Percentiles rank a stretch among this genome's conserved stretches.
phyloP scores from a whole-genome alignment of 306 rosid species.

The Medicago arabica region DNA sequence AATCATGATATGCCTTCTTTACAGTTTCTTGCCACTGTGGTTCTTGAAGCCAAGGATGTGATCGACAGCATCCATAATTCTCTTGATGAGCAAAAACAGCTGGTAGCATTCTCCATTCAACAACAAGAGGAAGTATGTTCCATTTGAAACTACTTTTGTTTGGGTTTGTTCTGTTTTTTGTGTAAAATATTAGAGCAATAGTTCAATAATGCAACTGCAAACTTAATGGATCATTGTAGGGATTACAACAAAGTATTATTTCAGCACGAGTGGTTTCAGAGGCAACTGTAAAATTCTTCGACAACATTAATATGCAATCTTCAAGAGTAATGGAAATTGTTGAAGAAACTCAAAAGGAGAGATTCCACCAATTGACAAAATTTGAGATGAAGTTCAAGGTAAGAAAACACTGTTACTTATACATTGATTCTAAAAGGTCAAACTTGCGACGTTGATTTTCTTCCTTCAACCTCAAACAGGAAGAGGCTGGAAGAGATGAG shows the following conservation, averaged over 20 bases:
- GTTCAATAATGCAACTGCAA: slow-evolving; percentile 37
- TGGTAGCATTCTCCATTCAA: slow-evolving; percentile 60
- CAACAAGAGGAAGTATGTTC: slow-evolving; percentile 76
- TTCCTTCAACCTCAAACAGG: slow-evolving; percentile 60
- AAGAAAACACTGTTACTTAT: not conserved
- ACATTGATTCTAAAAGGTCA: not conserved
- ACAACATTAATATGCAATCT: slow-evolving; percentile 64
- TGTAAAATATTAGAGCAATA: slow-evolving; percentile 3
- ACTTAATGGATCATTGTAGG: slow-evolving; percentile 55
- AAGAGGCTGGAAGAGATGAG: slow-evolving; percentile 74
- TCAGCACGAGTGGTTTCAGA: slow-evolving; percentile 69
- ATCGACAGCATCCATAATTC: slow-evolving; percentile 62
- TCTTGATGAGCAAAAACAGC: slow-evolving; percentile 76
- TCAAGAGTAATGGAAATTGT: slow-evolving; percentile 58
- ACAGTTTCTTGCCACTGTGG: slow-evolving; percentile 73
- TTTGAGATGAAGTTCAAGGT: slow-evolving; percentile 90
- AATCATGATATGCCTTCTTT: slow-evolving; percentile 34
- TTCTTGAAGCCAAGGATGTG: slow-evolving; percentile 73
- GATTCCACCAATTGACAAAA: slow-evolving; percentile 56
- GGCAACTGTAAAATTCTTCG: slow-evolving; percentile 65
- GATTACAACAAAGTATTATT: slow-evolving; percentile 61
- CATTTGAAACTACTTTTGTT: not conserved
- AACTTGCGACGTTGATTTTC: slow-evolving; percentile 29
- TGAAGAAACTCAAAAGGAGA: slow-evolving; percentile 68
- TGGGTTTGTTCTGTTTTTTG: slow-evolving; percentile 8